Conservation (phyloP, 1,284 basidiomycete species). For the Butyriboletus appendiculatus region DNA sequence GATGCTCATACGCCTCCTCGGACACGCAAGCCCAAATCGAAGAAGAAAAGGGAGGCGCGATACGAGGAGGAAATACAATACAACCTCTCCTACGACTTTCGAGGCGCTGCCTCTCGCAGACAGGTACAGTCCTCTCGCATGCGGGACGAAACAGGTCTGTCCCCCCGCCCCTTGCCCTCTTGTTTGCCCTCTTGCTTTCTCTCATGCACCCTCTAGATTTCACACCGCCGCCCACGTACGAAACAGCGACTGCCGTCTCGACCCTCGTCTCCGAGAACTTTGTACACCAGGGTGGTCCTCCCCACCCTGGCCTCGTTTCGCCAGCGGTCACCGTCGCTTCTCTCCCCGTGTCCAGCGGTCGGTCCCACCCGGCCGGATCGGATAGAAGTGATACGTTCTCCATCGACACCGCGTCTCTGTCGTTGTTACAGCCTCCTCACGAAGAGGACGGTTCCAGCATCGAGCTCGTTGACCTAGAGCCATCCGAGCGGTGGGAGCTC, state of each 20-base stretch:
- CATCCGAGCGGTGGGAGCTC: slow-evolving; percentile 33
- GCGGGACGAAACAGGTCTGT: slow-evolving; percentile 31
- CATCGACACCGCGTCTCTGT: slow-evolving; percentile 16
- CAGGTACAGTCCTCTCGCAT: slow-evolving; percentile 29
- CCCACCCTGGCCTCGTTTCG: slow-evolving; percentile 25
- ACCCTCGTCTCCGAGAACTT: slow-evolving; percentile 33
- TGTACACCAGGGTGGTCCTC: slow-evolving; percentile 29
- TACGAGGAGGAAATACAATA: slow-evolving; percentile 39
- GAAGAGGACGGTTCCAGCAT: slow-evolving; percentile 32
- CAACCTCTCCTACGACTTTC: slow-evolving; percentile 36
- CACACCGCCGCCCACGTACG: slow-evolving; percentile 34
- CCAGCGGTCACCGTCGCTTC: slow-evolving; percentile 30
- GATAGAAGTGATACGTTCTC: slow-evolving; percentile 31
- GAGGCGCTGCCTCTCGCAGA: slow-evolving; percentile 29
- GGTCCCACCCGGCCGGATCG: slow-evolving; percentile 10
- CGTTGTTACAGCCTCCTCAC: slow-evolving; percentile 11
- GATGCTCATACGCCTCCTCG: slow-evolving; percentile 49
- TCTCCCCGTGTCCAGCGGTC: slow-evolving; percentile 20
- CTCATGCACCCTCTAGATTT: slow-evolving; percentile 25
- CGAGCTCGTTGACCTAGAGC: slow-evolving; percentile 35
- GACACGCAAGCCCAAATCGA: slow-evolving; percentile 47
- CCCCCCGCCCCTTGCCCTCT: not conserved
- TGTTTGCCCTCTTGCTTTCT: not conserved
- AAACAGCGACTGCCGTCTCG: slow-evolving; percentile 32
- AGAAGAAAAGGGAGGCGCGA: slow-evolving; percentile 37